Conservation (phyloP, 768 basidiomycete genomes). For the Rhodotorula sphaerocarpa region DNA sequence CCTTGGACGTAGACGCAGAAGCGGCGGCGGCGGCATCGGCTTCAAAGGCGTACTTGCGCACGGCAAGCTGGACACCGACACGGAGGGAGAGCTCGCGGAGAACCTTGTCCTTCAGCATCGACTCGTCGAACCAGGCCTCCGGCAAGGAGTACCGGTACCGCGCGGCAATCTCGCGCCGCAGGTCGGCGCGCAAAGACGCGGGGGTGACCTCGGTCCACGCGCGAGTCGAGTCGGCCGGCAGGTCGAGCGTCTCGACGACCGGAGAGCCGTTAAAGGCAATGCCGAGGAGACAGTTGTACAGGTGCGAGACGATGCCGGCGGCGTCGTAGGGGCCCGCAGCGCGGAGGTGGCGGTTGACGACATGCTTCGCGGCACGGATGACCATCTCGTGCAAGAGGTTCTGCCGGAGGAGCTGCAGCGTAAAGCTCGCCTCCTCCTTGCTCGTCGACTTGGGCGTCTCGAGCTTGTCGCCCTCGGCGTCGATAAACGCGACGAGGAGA, state of each 20-base stretch:
- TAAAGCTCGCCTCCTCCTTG: slow-evolving; percentile 17
- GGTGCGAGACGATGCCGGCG: slow-evolving; percentile 43
- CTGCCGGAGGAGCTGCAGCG: slow-evolving; percentile 36
- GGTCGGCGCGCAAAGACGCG: slow-evolving; percentile 39
- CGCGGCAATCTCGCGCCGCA: slow-evolving; percentile 41
- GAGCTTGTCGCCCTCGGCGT: slow-evolving; percentile 37
- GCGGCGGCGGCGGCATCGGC: slow-evolving; percentile 6
- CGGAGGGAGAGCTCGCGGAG: slow-evolving; percentile 46
- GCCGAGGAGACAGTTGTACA: slow-evolving; percentile 49
- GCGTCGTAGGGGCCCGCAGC: slow-evolving; percentile 39
- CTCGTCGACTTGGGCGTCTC: slow-evolving; percentile 11
- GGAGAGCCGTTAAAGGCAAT: slow-evolving; percentile 41
- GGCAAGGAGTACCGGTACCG: slow-evolving; percentile 45
- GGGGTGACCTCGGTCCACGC: slow-evolving; percentile 45
- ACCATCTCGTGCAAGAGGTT: slow-evolving; percentile 47
- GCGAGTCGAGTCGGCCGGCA: slow-evolving; percentile 38
- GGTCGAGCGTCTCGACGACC: slow-evolving; percentile 40
- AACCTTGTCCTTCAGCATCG: slow-evolving; percentile 43
- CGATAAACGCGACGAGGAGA: slow-evolving; percentile 41
- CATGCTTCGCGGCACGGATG: slow-evolving; percentile 46
- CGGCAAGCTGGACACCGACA: slow-evolving; percentile 45
- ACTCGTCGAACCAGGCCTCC: slow-evolving; percentile 37
- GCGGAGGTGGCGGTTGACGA: slow-evolving; percentile 43
- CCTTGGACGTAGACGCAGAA: background rate
- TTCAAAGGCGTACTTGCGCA: slow-evolving; percentile 43